Evolutionary conservation across 352 stramenopile species (phyloP).

Genomic region (Phytophthora pistaciae): DNA sequence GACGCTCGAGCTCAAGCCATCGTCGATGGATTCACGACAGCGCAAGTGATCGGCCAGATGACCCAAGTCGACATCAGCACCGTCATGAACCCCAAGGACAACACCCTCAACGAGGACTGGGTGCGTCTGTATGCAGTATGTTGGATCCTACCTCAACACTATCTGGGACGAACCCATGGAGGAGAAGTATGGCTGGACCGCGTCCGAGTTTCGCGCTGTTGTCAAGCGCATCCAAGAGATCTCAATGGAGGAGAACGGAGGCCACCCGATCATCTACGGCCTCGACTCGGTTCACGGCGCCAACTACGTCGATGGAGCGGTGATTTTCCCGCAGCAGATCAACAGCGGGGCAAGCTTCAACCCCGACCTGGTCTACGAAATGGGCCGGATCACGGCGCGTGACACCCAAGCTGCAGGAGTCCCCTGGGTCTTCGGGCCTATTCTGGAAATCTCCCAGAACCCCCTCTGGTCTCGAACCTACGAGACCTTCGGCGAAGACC

Average conservation of each 20-base stretch:
- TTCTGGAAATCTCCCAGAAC: conserved; percentile 85
- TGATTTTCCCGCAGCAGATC: conserved; percentile 90
- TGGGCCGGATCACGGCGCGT: conserved; percentile 49
- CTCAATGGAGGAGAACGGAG: conserved; percentile 63
- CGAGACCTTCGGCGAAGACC: conserved; percentile 94
- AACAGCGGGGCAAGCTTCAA: conserved; percentile 92
- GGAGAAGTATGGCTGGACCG: conserved; percentile 57
- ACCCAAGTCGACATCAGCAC: conserved; percentile 88
- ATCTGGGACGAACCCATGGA: conserved; percentile 58
- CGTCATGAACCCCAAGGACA: conserved; percentile 64
- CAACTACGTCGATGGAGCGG: conserved; percentile 80
- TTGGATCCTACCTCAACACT: conserved; percentile 92
- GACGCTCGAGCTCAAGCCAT: conserved; percentile 21
- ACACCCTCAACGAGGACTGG: conserved; percentile 57
- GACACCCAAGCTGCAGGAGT: conserved; percentile 89
- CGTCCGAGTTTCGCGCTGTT: conserved; percentile 65
- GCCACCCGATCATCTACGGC: conserved; percentile 82
- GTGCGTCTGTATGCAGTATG: conserved; percentile 72
- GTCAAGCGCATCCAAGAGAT: conserved; percentile 81
- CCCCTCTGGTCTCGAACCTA: conserved; percentile 89
- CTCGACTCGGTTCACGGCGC: conserved; percentile 91
- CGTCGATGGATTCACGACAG: conserved; percentile 23
- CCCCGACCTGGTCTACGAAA: conserved; percentile 58
- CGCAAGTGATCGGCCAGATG: conserved; percentile 86
- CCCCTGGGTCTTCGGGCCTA: conserved; percentile 91